Evolutionary conservation across 495 filamentous ascomycete genomes (phyloP), one percentile per base, ranked within the genome.

Genomic region (Penicillium bovifimosum): DNA sequence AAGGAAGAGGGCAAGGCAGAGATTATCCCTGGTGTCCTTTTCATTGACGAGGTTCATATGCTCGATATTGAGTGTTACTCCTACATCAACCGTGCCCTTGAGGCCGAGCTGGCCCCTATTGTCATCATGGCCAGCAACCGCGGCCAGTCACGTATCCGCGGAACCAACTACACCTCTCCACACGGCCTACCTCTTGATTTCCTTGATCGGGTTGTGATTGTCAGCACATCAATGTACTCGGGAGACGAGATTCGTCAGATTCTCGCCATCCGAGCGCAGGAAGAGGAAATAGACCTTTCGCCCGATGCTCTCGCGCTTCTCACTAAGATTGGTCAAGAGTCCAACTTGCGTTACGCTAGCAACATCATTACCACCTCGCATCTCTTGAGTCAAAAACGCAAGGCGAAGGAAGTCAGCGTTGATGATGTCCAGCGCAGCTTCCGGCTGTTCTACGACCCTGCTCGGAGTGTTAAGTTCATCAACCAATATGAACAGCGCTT

Each of bases 81-180:
- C 38, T 99, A 90, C 76, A 86, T 99, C 77, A 99, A 99, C 77
- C 87, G 95, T 26, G 93, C 93, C 5, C 78, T 97, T 18, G 93
- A 99, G 67, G 86, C 86, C 18, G 91, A 96, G 56, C 79, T 99
- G 14, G 89, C 92, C 1, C 93, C 93, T 29, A 93, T 99, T 62
- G 91, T 99, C 67, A 97, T 99, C 70, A 96, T 99, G 91, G 93
- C 93, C n/a, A 93, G 87, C 78, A 99, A 99, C 70, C 80, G 93
- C 28, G 93, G 93, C 47, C 82, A 91, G 61, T 86, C 92, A n/a
- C 81, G 83, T 42, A 96, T 99, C 58, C 81, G 95, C 9, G 93
- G 95, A 29, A 99, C 95, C 29, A 89, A 85, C 59, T 93, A 96
- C 71, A 85, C 81, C 50, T 89, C 86, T 51, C 92, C 93, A 1